Evolutionary conservation across 495 filamentous ascomycete genomes (phyloP).

Genomic region (Polyplosphaeria fusca): DNA sequence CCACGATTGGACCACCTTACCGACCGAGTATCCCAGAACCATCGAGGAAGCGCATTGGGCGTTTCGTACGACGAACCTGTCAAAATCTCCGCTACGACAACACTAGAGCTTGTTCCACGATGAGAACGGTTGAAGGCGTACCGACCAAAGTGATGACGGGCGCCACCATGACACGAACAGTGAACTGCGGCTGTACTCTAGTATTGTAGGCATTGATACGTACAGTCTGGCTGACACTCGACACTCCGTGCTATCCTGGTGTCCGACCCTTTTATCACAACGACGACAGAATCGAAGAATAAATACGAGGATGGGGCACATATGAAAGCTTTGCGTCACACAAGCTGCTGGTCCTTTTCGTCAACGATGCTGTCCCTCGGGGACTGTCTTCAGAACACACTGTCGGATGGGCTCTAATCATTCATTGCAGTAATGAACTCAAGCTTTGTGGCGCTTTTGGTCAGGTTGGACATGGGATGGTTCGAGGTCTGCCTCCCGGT

Average conservation of each 20-base stretch:
- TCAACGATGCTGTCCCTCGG: no score
- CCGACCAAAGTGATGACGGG: background rate
- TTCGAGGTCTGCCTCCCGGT: no score
- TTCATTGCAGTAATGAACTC: slow-evolving; percentile 24
- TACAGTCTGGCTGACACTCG: no score
- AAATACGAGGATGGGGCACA: background rate
- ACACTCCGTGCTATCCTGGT: no score
- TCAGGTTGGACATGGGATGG: slow-evolving; percentile 1
- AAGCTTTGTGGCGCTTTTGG: slow-evolving; percentile 34
- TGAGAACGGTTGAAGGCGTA: background rate
- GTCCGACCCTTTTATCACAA: no score
- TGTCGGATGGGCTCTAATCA: background rate
- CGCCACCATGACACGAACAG: background rate
- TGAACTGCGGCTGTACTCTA: no score
- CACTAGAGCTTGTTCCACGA: background rate
- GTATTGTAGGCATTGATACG: no score
- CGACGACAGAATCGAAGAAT: background rate
- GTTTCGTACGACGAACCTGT: slow-evolving; percentile 19
- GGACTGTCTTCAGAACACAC: background rate
- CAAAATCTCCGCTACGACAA: slow-evolving; percentile 18
- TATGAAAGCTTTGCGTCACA: no score
- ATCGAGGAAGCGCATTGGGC: background rate
- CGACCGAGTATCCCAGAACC: background rate
- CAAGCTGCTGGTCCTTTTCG: no score
- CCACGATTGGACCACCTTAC: background rate